Conservation (phyloP, 148 eudicot species). For the Cornus suecica region DNA sequence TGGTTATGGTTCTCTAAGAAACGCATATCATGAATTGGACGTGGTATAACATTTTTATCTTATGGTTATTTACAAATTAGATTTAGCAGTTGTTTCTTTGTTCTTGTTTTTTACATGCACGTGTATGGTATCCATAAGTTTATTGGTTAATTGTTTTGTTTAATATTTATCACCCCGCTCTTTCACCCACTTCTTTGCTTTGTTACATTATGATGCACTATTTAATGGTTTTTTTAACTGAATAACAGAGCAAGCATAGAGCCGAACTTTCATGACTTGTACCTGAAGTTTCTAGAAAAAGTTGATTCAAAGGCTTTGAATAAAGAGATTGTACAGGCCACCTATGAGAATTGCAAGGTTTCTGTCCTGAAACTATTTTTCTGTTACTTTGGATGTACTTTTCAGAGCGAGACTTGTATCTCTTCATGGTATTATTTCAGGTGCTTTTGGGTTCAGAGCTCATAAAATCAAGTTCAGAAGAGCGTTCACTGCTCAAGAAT, state of each 20-base stretch:
- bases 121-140: not conserved
- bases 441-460: constrained; percentile 94
- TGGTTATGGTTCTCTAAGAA: constrained; percentile 2
- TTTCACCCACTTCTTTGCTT: not conserved
- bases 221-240: constrained; percentile 8
- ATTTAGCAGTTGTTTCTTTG: not conserved
- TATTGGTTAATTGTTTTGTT: not conserved
- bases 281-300: constrained; percentile 91
- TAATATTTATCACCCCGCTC: not conserved
- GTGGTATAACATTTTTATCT: not conserved
- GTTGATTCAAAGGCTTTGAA: constrained; percentile 60
- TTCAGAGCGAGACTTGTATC: constrained; percentile 5
- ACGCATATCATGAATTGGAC: not conserved
- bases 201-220: constrained; percentile 11
- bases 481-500: constrained; percentile 90
- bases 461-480: constrained; percentile 94
- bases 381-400: not conserved
- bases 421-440: constrained; percentile 26
- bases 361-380: not conserved
- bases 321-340: constrained; percentile 73
- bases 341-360: constrained; percentile 97
- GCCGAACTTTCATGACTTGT: constrained; percentile 89
- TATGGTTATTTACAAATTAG: not conserved
- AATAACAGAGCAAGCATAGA: constrained; percentile 88
- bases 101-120: not conserved